Evolutionary conservation across 2,329 filamentous ascomycete species (phyloP).

Genomic region (Rutstroemia sp.): DNA sequence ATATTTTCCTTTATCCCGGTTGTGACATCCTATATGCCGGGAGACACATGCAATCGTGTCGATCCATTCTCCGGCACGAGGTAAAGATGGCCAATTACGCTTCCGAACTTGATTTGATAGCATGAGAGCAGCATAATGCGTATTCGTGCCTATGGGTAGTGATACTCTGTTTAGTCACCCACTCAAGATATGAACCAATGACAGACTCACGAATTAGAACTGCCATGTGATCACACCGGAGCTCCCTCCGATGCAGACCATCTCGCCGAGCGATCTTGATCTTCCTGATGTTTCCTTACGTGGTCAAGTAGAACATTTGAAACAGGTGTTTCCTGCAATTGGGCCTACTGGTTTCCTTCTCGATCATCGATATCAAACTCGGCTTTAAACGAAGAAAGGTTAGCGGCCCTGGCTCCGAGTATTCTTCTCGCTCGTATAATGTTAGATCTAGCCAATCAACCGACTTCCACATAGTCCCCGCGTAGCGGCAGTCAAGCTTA

Average conservation of each 20-base stretch:
- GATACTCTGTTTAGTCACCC: constrained; percentile 39
- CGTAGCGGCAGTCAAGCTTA: constrained; percentile 16
- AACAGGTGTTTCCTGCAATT: too few species aligned
- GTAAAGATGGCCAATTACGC: constrained; percentile 53
- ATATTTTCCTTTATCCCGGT: constrained; percentile 39
- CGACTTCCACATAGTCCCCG: neutral
- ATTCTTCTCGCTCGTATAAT: constrained; percentile 39
- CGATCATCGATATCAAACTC: constrained; percentile 42
- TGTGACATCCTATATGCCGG: constrained; percentile 38
- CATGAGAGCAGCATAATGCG: constrained; percentile 45
- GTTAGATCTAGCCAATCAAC: constrained; percentile 15
- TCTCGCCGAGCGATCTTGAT: neutral
- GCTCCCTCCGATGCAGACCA: neutral
- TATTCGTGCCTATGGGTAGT: constrained; percentile 34
- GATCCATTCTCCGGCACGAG: constrained; percentile 44
- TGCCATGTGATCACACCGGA: constrained; percentile 17
- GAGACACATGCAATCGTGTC: constrained; percentile 50
- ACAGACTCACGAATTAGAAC: constrained; percentile 41
- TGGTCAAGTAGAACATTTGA: too few species aligned
- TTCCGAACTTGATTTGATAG: constrained; percentile 43
- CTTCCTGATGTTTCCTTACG: neutral
- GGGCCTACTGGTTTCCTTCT: constrained; percentile 31
- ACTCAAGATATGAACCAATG: constrained; percentile 31
- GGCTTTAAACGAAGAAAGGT: constrained; percentile 42
- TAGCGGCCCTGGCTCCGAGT: constrained; percentile 35